Evolutionary conservation across 2,329 filamentous ascomycete genomes (phyloP).

Genomic region (Teratosphaeria gauchensis): DNA sequence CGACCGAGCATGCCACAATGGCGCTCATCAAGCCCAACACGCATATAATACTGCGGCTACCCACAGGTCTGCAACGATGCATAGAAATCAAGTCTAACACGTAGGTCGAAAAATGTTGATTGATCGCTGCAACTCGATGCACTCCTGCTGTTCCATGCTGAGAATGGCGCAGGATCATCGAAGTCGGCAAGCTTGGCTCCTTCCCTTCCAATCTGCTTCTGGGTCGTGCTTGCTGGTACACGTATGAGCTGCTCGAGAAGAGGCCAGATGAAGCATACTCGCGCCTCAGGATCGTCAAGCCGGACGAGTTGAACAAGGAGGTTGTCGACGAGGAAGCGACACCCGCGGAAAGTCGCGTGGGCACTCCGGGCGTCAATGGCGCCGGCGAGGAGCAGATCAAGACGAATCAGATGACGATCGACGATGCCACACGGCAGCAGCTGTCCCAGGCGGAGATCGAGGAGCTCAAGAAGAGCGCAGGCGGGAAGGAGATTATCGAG

Average conservation of each 20-base stretch:
- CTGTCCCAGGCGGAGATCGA: constrained; percentile 65
- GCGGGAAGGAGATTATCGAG: constrained; percentile 82
- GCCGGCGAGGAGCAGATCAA: constrained; percentile 38
- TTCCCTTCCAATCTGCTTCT: constrained; percentile 86
- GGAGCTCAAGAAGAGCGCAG: constrained; percentile 57
- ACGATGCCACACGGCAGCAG: constrained; percentile 61
- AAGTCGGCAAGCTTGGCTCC: constrained; percentile 82
- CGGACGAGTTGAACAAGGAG: constrained; percentile 75
- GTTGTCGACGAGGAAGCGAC: constrained; percentile 48
- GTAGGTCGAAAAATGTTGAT: constrained; percentile 40
- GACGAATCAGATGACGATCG: constrained; percentile 54
- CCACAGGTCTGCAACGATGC: constrained; percentile 49
- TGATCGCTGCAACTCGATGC: constrained; percentile 10
- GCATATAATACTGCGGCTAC: constrained; percentile 46
- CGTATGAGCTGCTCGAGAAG: constrained; percentile 77
- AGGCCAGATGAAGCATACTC: constrained; percentile 54
- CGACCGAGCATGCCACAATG: not conserved
- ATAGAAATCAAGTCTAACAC: constrained; percentile 53
- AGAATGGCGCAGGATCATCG: constrained; percentile 57
- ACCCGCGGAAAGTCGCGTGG: constrained; percentile 26
- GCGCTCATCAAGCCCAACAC: constrained; percentile 38
- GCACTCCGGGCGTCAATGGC: constrained; percentile 15
- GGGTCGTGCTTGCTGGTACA: constrained; percentile 82
- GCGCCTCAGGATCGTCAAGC: constrained; percentile 66
- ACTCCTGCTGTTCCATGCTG: constrained; percentile 22